Base-by-base conservation (phyloP, 805 yeast genomes). In the Kodamaea sagamina region DNA sequence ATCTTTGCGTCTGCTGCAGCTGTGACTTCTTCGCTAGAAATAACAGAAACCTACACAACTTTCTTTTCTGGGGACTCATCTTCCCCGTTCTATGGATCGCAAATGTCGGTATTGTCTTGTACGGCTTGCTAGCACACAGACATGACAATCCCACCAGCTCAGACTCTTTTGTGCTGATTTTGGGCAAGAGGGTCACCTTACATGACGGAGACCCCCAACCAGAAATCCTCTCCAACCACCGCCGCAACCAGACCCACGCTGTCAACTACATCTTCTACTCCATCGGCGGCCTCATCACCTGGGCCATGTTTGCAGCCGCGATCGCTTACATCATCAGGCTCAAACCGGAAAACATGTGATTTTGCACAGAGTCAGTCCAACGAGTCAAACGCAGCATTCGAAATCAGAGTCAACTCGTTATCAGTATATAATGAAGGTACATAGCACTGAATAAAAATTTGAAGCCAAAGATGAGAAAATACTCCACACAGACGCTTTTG, bases 401-500 rank as follows among this genome's bases (percentile, higher is more conserved):
- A n/a, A 32, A 32, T 11, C 22, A 11, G 22, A 36, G 39, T 25
- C 21, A 36, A 16, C 46, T 39, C 39, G 32, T 38, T 17, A 15
- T 15, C 6, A 59, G 63, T 50, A 47, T 49, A 36, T 57, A 58
- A 17, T 32, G 18, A 8, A 19, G 22, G 16, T 32, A 19, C 13
- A 15, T 32, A 32, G 26, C 16, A 18, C 13, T 13, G 13, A 4
- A 31, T 19, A 15, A 19, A 32, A 19, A 32, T 19, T 13, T 17
- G 6, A 12, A 10, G 15, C 8, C n/a, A 32, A 18, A 18, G 16
- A 41, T 28, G 28, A 59, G 66, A 52, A 48, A 50, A 37, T 58
- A 59, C 37, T 59, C 71, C 6, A 55, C 61, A 6, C 49, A 65
- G 1, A 15, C 55, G 5, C 60, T 75, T 46, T 71, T 77, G 51